Evolutionary conservation across 139 green algal genomes (phyloP).

Genomic region (Coelastrella sp.): DNA sequence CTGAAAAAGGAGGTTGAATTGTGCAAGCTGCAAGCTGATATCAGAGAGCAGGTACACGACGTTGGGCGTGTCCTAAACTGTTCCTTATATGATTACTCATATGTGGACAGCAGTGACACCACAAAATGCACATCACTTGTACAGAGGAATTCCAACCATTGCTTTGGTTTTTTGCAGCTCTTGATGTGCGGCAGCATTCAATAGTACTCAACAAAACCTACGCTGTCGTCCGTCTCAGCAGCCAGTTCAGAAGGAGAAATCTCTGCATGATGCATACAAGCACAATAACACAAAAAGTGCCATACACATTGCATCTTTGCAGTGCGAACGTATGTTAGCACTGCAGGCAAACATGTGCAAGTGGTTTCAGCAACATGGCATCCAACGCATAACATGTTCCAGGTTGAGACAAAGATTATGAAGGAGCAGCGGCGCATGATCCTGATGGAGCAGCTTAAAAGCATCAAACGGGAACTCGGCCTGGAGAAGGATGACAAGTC

Average conservation of each 20-base stretch:
- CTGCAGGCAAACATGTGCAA: too few relatives aligned
- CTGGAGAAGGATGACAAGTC: slow-evolving; percentile 98
- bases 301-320: too few relatives aligned
- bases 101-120: slow-evolving; percentile 41
- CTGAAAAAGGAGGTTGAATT: slow-evolving; percentile 99
- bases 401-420: slow-evolving; percentile 98
- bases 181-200: neutral
- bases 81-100: neutral
- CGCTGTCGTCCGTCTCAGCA: too few relatives aligned
- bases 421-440: slow-evolving; percentile 97
- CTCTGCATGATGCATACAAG: too few relatives aligned
- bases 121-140: neutral
- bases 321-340: too few relatives aligned
- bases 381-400: neutral
- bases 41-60: slow-evolving; percentile 73
- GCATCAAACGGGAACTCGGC: slow-evolving; percentile 98
- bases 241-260: too few relatives aligned
- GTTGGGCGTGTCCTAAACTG: too few relatives aligned
- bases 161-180: too few relatives aligned
- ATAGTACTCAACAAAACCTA: too few relatives aligned
- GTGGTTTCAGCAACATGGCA: neutral
- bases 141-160: neutral
- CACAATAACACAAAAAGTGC: too few relatives aligned
- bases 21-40: slow-evolving; percentile 92
- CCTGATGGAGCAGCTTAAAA: slow-evolving; percentile 98